These are phyloP conservation scores for Lepidopterella palustris DNA, from an alignment of 495 filamentous ascomycete species.

Conservation along the genomic window DNA sequence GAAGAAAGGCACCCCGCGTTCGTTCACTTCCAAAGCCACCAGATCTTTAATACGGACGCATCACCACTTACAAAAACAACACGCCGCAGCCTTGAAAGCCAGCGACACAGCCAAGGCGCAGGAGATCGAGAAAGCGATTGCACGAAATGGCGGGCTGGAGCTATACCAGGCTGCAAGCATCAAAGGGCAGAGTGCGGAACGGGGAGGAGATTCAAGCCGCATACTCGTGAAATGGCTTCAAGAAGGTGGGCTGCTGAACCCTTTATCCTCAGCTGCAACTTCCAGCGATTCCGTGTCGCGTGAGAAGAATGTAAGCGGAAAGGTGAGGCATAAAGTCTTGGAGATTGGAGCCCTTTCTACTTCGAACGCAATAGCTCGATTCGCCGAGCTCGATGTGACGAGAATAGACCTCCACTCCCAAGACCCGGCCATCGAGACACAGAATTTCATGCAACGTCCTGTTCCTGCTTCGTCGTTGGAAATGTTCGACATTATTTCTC, in stretches of 20 bases:
- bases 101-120: constrained; percentile 53
- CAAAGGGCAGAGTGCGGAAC: constrained; percentile 70
- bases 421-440: constrained; percentile 67
- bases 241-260: constrained; percentile 36
- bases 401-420: constrained; percentile 90
- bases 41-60: constrained; percentile 76
- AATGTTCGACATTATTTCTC: constrained; percentile 78
- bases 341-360: constrained; percentile 87
- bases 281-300: too few relatives aligned
- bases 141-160: constrained; percentile 67
- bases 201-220: constrained; percentile 86
- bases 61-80: constrained; percentile 75
- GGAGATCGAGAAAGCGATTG: constrained; percentile 54
- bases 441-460: constrained; percentile 91
- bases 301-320: constrained; percentile 1
- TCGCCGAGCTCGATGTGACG: constrained; percentile 53
- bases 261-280: too few relatives aligned
- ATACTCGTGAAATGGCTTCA: constrained; percentile 81
- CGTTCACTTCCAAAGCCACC: constrained; percentile 74
- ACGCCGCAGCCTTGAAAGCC: constrained; percentile 56
- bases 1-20: constrained; percentile 26
- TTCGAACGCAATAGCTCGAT: constrained; percentile 74
- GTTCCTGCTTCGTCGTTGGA: constrained; percentile 56
- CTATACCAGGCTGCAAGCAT: constrained; percentile 87
- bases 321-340: constrained; percentile 35